phyloP scores from a whole-genome alignment of 2,329 filamentous ascomycete species.

The Berkeleyomyces rouxiae region DNA sequence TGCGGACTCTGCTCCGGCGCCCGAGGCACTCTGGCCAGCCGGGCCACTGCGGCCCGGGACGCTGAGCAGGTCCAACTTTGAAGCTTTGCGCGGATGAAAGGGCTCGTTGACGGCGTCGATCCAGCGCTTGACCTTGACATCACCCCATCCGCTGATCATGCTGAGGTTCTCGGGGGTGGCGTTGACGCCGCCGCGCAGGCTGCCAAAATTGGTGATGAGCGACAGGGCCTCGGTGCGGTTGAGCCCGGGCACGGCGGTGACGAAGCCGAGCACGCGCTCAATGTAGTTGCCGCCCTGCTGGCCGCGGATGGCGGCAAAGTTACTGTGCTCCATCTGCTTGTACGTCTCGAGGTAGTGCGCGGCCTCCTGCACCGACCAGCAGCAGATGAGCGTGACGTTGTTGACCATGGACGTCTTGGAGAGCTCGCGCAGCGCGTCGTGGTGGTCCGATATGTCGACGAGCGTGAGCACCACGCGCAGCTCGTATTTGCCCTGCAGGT shows the following conservation, averaged over 20 bases:
- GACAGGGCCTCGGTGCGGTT: conserved; percentile 92
- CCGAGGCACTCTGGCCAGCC: neutral
- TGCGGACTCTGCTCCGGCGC: neutral
- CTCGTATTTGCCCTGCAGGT: conserved; percentile 69
- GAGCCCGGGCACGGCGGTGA: conserved; percentile 74
- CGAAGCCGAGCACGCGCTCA: conserved; percentile 78
- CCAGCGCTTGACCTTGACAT: conserved; percentile 87
- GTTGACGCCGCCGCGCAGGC: conserved; percentile 71
- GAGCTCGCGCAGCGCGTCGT: conserved; percentile 74
- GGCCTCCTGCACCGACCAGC: conserved; percentile 88
- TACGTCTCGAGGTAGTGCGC: conserved; percentile 88
- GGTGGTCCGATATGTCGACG: conserved; percentile 90
- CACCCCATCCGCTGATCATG: conserved; percentile 80
- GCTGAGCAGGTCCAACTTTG: conserved; percentile 26
- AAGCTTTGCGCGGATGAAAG: conserved; percentile 58
- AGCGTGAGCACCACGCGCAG: conserved; percentile 75
- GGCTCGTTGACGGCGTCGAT: conserved; percentile 66
- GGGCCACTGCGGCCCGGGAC: neutral
- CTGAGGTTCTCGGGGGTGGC: conserved; percentile 73
- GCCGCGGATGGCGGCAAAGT: conserved; percentile 64
- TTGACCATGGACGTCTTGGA: conserved; percentile 87
- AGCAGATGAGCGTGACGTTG: conserved; percentile 78
- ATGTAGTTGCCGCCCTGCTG: conserved; percentile 71
- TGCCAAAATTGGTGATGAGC: conserved; percentile 83
- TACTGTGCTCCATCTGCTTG: conserved; percentile 82